Base-by-base conservation (phyloP, 2,329 filamentous ascomycete species). In the Cladophialophora immunda region DNA sequence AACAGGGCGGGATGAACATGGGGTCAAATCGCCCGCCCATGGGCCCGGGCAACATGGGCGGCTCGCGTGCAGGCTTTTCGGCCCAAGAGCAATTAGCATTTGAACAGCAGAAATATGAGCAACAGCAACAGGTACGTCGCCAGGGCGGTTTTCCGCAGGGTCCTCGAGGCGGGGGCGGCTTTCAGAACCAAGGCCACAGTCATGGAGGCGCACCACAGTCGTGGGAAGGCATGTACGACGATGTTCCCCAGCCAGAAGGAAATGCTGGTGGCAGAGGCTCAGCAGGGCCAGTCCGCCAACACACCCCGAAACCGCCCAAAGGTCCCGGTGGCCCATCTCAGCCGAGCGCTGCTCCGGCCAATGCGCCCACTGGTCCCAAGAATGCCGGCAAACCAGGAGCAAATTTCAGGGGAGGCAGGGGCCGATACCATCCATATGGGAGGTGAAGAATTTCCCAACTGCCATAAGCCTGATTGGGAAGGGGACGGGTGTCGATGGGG, bases 201-300 rank as follows among this genome's bases (percentile, higher is more conserved):
- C 77, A 84, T 78, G 61, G 55, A 36, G 88, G 87, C 53, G 89
- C 88, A 17, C 90, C 91, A n/a, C 92, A 92, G 27, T 94, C 90
- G 47, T 97, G 94, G 93, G 94, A 98, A 78, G 94, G 94, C 75
- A 97, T 97, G 93, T 98, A 97, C 78, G 94, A 98, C 77, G 94
- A 97, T 77, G 92, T 94, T 1, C 94, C 93, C 17, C 92, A 94
- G 76, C 92, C 92, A 4, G 89, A 90, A 73, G 85, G 82, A 55
- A 81, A 80, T 65, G 80, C 76, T n/a, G 79, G 83, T 67, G 80
- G 80, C 58, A 79, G 82, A 66, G 72, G 78, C 59, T 78, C 83
- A 68, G 80, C 80, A 57, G 80, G 82, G 64, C 73, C 79, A 58
- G 68, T 69, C 13, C 70, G 73, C 60, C 69, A 67, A 63, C 76